Conservation (phyloP, 768 basidiomycete species). For the Suillus spraguei region DNA sequence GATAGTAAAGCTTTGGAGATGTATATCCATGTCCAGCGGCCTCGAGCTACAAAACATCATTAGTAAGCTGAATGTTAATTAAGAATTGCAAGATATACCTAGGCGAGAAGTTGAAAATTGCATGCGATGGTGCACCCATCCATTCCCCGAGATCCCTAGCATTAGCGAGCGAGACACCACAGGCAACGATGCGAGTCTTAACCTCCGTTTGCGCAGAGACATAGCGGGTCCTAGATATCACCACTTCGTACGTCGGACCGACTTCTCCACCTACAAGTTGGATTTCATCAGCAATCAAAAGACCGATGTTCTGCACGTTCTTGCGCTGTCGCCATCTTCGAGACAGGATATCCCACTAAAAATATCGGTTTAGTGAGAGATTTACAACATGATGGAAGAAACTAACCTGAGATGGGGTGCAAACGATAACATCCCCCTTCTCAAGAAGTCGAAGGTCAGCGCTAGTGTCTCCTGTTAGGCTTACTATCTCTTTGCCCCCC, state of each 20-base stretch:
- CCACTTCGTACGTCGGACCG: slow-evolving; percentile 95
- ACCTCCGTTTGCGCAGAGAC: slow-evolving; percentile 92
- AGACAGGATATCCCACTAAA: slow-evolving; percentile 92
- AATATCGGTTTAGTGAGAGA: slow-evolving; percentile 9
- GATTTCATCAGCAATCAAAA: slow-evolving; percentile 94
- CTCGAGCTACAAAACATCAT: slow-evolving; percentile 63
- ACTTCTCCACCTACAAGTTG: slow-evolving; percentile 94
- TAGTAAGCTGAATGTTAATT: neutral
- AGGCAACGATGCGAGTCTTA: slow-evolving; percentile 93
- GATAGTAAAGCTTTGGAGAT: slow-evolving; percentile 92
- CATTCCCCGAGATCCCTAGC: slow-evolving; percentile 96
- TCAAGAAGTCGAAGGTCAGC: slow-evolving; percentile 88
- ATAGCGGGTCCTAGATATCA: slow-evolving; percentile 95
- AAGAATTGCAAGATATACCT: slow-evolving; percentile 47
- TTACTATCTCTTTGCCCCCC: slow-evolving; percentile 92
- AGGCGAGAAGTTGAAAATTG: slow-evolving; percentile 97
- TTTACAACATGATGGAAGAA: slow-evolving; percentile 1
- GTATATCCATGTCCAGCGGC: slow-evolving; percentile 97
- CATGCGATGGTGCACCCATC: slow-evolving; percentile 93
- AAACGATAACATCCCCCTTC: slow-evolving; percentile 91
- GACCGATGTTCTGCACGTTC: slow-evolving; percentile 91
- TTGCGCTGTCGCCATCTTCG: slow-evolving; percentile 96
- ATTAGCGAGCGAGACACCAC: slow-evolving; percentile 93
- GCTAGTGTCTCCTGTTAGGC: slow-evolving; percentile 91
- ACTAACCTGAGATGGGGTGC: slow-evolving; percentile 87